phyloP scores from a whole-genome alignment of 306 rosid species.

The Cyclanthera cordifolia region DNA sequence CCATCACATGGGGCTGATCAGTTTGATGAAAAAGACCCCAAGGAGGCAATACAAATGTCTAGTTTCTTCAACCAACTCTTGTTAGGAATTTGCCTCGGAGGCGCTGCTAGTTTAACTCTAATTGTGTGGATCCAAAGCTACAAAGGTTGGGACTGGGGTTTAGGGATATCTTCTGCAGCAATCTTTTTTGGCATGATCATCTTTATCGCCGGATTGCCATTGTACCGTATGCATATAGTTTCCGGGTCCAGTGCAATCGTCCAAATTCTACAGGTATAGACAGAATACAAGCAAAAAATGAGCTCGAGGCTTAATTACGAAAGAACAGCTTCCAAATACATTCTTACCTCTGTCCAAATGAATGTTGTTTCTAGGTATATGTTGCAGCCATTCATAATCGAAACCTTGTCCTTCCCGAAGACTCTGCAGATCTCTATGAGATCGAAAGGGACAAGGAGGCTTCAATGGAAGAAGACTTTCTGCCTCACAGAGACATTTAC shows the following conservation, averaged over 20 bases:
- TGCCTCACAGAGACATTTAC: slow-evolving; percentile 54
- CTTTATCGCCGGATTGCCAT: slow-evolving; percentile 53
- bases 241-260: slow-evolving; percentile 42
- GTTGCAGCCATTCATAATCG: slow-evolving; percentile 71
- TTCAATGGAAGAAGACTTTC: slow-evolving; percentile 38
- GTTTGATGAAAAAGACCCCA: slow-evolving; percentile 62
- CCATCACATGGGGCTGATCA: slow-evolving; percentile 95
- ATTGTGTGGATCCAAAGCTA: slow-evolving; percentile 63
- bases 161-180: slow-evolving; percentile 50
- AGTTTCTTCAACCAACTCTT: slow-evolving; percentile 60
- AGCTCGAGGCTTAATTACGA: background rate
- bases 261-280: slow-evolving; percentile 52
- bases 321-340: background rate
- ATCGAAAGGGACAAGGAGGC: slow-evolving; percentile 52
- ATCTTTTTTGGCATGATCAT: slow-evolving; percentile 31
- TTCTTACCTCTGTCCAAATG: background rate
- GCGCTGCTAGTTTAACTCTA: slow-evolving; percentile 52
- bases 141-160: slow-evolving; percentile 89
- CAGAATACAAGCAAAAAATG: background rate
- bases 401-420: slow-evolving; percentile 60
- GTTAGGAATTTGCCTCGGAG: slow-evolving; percentile 56
- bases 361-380: slow-evolving; percentile 41
- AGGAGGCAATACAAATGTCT: slow-evolving; percentile 59
- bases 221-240: slow-evolving; percentile 47
- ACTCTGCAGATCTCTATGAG: slow-evolving; percentile 56